These are phyloP conservation scores for Colletotrichum tabaci DNA, from an alignment of 2,329 filamentous ascomycete genomes.

Conservation along the genomic window DNA sequence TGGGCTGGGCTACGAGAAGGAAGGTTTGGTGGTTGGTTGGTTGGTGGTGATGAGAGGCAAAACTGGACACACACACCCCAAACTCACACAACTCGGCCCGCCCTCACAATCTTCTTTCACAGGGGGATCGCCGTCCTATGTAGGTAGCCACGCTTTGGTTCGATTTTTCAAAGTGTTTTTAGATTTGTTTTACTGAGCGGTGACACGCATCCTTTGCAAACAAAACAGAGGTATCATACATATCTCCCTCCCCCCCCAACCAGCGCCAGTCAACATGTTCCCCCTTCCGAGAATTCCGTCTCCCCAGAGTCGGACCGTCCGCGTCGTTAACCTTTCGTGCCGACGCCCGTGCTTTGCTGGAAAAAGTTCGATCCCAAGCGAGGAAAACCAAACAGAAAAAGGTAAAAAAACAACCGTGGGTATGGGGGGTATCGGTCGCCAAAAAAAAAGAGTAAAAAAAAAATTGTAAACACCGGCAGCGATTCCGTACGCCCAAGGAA, in stretches of 20 bases:
- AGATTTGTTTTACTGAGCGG: slow-evolving; percentile 3
- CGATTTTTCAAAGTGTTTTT: background rate
- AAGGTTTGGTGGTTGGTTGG: no score
- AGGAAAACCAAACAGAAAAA: background rate
- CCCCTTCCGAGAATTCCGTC: background rate
- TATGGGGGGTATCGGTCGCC: slow-evolving; percentile 30
- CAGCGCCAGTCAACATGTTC: background rate
- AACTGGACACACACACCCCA: no score
- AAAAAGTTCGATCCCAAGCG: background rate
- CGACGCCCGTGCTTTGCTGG: slow-evolving; percentile 21
- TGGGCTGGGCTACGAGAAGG: no score
- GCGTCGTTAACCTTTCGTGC: background rate
- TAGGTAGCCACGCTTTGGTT: background rate
- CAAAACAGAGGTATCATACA: background rate
- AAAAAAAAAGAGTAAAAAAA: background rate
- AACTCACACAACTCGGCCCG: no score
- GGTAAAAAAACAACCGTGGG: background rate
- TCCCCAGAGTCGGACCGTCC: background rate
- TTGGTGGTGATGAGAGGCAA: no score
- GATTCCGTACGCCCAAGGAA: background rate
- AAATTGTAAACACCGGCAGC: background rate
- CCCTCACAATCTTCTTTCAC: background rate
- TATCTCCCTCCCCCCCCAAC: no score
- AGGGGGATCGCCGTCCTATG: no score
- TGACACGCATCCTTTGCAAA: background rate